phyloP scores from a whole-genome alignment of 257 asterid genomes.

The Coffea canephora region DNA sequence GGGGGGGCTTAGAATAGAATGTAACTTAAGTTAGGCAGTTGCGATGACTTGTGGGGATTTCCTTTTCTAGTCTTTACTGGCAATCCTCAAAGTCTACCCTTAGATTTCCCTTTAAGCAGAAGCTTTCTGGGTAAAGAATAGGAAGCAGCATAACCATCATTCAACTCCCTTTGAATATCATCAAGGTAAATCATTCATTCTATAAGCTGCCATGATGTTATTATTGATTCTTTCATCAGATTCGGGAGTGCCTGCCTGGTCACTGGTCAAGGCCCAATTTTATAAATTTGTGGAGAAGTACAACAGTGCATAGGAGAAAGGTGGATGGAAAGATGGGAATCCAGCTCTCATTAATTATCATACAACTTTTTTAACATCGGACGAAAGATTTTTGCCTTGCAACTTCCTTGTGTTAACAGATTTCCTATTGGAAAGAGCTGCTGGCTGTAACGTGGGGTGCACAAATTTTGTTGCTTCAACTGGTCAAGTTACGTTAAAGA shows the following conservation, averaged over 20 bases:
- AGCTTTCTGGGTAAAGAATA: slow-evolving; percentile 24
- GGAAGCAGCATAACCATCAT: not conserved
- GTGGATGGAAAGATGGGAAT: too few relatives aligned
- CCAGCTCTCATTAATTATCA: too few relatives aligned
- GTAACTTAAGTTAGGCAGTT: slow-evolving; percentile 24
- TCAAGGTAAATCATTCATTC: too few relatives aligned
- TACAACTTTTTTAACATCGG: too few relatives aligned
- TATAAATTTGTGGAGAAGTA: too few relatives aligned
- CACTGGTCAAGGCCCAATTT: too few relatives aligned
- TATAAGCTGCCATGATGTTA: not conserved
- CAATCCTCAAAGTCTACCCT: slow-evolving; percentile 35
- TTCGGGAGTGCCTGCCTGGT: too few relatives aligned
- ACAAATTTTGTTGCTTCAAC: slow-evolving; percentile 4
- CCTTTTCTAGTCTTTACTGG: slow-evolving; percentile 48
- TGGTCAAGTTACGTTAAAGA: not conserved
- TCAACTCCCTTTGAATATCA: not conserved
- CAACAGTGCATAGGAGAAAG: too few relatives aligned
- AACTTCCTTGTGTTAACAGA: too few relatives aligned
- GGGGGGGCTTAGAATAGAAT: slow-evolving; percentile 43
- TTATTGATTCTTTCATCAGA: not conserved
- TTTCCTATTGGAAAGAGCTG: not conserved
- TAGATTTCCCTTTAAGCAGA: slow-evolving; percentile 67
- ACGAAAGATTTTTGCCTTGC: too few relatives aligned
- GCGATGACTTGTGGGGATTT: slow-evolving; percentile 49
- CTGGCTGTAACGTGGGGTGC: slow-evolving; percentile 2